phyloP scores from a whole-genome alignment of 2,329 filamentous ascomycete species.

The Lachnellula cervina region DNA sequence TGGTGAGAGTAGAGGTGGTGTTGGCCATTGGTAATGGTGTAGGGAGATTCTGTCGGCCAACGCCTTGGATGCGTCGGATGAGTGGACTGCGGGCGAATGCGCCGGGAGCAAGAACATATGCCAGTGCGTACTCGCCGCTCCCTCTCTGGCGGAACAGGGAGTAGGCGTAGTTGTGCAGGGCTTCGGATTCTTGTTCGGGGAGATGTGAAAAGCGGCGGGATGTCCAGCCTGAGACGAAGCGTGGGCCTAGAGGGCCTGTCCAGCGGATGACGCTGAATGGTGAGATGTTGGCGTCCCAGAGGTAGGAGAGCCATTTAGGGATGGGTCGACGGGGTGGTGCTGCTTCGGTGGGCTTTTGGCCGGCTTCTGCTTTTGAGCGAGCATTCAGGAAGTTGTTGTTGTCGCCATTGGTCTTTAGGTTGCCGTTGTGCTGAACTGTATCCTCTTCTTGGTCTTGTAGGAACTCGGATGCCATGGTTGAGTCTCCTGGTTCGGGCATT shows the following conservation, averaged over 20 bases:
- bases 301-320: constrained; percentile 82
- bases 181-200: constrained; percentile 71
- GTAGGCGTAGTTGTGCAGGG: constrained; percentile 90
- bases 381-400: constrained; percentile 52
- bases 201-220: constrained; percentile 88
- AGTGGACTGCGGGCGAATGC: constrained; percentile 86
- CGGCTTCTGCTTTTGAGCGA: constrained; percentile 37
- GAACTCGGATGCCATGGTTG: constrained; percentile 72
- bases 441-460: constrained; percentile 61
- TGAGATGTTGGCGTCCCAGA: constrained; percentile 96
- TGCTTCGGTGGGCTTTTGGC: constrained; percentile 28
- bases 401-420: constrained; percentile 25
- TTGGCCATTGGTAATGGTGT: background rate
- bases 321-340: constrained; percentile 47
- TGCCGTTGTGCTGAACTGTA: constrained; percentile 39
- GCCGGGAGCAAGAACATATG: constrained; percentile 88
- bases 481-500: constrained; percentile 71
- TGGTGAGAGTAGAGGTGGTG: constrained; percentile 7
- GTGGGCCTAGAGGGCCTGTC: constrained; percentile 82
- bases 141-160: constrained; percentile 89
- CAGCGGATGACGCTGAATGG: constrained; percentile 89
- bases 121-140: constrained; percentile 87
- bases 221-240: constrained; percentile 92
- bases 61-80: constrained; percentile 78
- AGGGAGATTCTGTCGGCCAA: constrained; percentile 64